Evolutionary conservation across 345 rosid genomes (phyloP), one percentile per base, ranked within the genome.

Genomic region (Populus pruinosa): DNA sequence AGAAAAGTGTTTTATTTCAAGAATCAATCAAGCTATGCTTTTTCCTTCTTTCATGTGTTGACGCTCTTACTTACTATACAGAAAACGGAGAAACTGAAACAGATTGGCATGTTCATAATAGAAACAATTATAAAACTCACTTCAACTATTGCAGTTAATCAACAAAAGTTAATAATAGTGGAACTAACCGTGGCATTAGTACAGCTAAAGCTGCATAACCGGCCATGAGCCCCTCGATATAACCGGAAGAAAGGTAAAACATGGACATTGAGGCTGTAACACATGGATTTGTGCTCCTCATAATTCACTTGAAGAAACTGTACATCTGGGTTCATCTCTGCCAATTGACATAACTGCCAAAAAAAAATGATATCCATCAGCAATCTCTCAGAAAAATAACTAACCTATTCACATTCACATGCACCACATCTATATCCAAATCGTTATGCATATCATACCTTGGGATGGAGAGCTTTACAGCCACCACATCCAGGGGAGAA

Each of bases 401-500:
- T 59, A 12, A 53, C 14, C 43, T 33, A 3, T 33, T 33, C 35
- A 33, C 8, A 36, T n/a, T 33, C 33, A 78, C 7, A 64, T 31
- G 12, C 12, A 33, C 23, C 29, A 11, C 5, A 9, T 35, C 7
- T 69, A 17, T 14, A 12, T 27, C 66, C 31, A 69, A n/a, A 41
- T 23, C 21, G 68, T 4, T 10, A 17, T 38, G 53, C 3, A 41
- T 8, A 35, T 72, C 64, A 76, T 85, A 92, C 97, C 94, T 96
- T 96, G 39, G 98, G 97, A 84, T 96, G 99, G 67, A 96, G 96
- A 83, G 97, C 91, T 82, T 83, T 96, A 86, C 99, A 96, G 76
- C 99, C 98, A 21, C 99, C 96, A 49, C 99, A 96, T 6, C 98
- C 97, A 50, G 98, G 99, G 2, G 99, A 96, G 87, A 91, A 93